Base-by-base conservation (phyloP, 768 basidiomycete species). In the Tricholomella constricta region DNA sequence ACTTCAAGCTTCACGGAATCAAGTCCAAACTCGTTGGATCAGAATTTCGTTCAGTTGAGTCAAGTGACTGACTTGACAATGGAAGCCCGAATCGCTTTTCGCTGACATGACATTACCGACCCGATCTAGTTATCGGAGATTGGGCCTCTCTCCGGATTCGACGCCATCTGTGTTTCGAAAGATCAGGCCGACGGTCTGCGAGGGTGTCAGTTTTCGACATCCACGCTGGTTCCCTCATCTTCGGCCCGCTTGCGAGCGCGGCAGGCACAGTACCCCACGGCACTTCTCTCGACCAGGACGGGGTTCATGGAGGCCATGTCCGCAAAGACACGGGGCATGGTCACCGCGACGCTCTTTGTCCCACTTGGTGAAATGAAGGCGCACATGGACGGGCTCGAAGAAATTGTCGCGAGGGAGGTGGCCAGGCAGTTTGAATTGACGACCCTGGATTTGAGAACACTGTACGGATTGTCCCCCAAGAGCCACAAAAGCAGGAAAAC, bases 151-250 rank as follows among this genome's bases (percentile, higher is more conserved):
- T 59, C 65, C n/a, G 72, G 73, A 7, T 69, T 79, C 52, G 72
- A 75, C 60, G 78, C 72, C 22, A 69, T 76, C 22, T 73, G 75
- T 41, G 66, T 81, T 47, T 68, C 64, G n/a, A 67, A 72, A 52
- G 60, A 62, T 43, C 78, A 79, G 51, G 65, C 74, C 29, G 72
- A 76, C 48, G 62, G 64, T 59, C 56, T 63, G 62, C 52, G 46
- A 25, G 73, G 66, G 65, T 62, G 57, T 60, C 58, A 69, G 62
- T 51, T 71, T 65, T 69, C 62, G 45, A 57, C 54, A 15, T 31
- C 62, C 52, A 49, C 46, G 9, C 55, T 58, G 47, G 42, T 55
- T 14, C 67, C 57, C 55, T 66, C 52, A 25, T 64, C 69, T 15
- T 60, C 61, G 9, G 72, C 72, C 41, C 64, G 57, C 20, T 51